Evolutionary conservation across 2,329 filamentous ascomycete species (phyloP), one percentile per base, ranked within the genome.

Genomic region (Trichoderma hamatum): DNA sequence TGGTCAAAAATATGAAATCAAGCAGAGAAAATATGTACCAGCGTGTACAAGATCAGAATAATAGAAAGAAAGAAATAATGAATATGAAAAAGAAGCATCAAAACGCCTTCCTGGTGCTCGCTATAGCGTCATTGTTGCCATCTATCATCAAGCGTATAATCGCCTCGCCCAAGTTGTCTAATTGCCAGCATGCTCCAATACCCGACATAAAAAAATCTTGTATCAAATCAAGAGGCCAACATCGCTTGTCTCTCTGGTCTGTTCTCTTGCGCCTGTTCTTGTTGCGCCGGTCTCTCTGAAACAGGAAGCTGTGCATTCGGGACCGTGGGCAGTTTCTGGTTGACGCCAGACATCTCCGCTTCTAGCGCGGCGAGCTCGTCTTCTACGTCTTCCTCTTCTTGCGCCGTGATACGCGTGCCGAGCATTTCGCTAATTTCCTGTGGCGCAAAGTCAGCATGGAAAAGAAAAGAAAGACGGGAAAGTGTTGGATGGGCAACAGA

Each of bases 361-460:
- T 94, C 92, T 72, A 99, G 84, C 1, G 90, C 90, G 67, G 92
- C 93, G 64, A 99, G 84, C 82, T 99, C 96, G 76, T 97, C 94
- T 78, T 99, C 96, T 39, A 99, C 96, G 76, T 97, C 96, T 76
- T 98, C 95, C 80, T 99, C 96, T 80, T 99, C 96, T 75, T 96
- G 92, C 76, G 94, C 96, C 16, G 94, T 93, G 83, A 99, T 94
- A 74, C 90, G 89, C 14, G 92, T 92, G 39, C 90, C 92, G 3
- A 99, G 88, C 87, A 97, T 92, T 61, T 97, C 93, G 81, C 91
- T 96, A 74, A 99, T 88, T 83, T 99, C 95, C 92, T 97, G 75
- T 72, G 2, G 10, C 2, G 5, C 55, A 14, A 21, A 36, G 59
- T 73, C n/a, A 73, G 71, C n/a, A 65, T 52, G 11, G 9, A 28